These are phyloP conservation scores for Cardamine occulta DNA, from an alignment of 345 rosid genomes.

Conservation along the genomic window DNA sequence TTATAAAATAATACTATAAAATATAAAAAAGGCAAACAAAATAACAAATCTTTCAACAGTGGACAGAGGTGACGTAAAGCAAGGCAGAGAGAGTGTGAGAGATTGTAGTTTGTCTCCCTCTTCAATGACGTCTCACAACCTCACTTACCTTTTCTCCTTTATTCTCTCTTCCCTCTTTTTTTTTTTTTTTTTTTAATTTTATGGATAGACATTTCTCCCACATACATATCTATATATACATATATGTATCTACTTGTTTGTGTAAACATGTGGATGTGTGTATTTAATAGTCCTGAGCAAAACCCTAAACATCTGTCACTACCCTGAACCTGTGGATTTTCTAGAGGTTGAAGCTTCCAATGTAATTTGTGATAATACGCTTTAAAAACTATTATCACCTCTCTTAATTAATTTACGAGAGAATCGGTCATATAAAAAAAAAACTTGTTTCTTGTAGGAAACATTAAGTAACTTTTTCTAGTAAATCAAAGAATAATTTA, in stretches of 20 bases:
- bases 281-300: slow-evolving; percentile 10
- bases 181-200: not conserved
- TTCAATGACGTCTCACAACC: slow-evolving; percentile 46
- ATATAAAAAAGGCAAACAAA: slow-evolving; percentile 30
- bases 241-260: slow-evolving; percentile 11
- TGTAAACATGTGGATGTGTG: slow-evolving; percentile 10
- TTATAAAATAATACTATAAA: not conserved
- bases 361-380: not conserved
- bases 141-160: slow-evolving; percentile 46
- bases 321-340: slow-evolving; percentile 13
- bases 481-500: not conserved
- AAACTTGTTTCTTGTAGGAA: not conserved
- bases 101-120: slow-evolving; percentile 46
- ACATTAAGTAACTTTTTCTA: not conserved
- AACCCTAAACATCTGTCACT: slow-evolving; percentile 33
- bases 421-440: not conserved
- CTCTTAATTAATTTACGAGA: not conserved
- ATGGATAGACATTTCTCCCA: slow-evolving; percentile 19
- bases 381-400: not conserved
- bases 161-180: slow-evolving; percentile 27
- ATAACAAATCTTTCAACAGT: slow-evolving; percentile 42
- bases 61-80: slow-evolving; percentile 51
- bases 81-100: slow-evolving; percentile 39
- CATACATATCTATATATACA: not conserved
- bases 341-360: slow-evolving; percentile 1